Conservation (phyloP, 257 asterid genomes). For the Cinchona pubescens region DNA sequence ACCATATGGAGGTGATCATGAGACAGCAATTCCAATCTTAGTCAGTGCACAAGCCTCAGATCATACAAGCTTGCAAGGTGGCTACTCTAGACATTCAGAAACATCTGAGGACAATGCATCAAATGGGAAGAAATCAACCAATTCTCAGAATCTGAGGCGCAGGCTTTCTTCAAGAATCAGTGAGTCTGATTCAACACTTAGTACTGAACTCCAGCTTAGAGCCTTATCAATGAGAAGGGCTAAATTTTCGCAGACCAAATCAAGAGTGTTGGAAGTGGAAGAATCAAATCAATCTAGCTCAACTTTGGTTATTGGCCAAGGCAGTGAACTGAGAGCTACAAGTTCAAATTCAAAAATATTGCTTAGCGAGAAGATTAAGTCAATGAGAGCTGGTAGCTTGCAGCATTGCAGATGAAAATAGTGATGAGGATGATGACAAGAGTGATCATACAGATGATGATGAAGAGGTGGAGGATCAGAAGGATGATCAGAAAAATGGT, state of each 20-base stretch:
- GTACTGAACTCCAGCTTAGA: not conserved
- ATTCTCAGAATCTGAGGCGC: constrained; percentile 15
- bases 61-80: constrained; percentile 1
- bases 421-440: not conserved
- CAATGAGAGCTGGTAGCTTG: constrained; percentile 10
- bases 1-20: constrained; percentile 14
- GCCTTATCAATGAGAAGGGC: not conserved
- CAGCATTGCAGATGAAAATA: not conserved
- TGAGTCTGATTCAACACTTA: constrained; percentile 3
- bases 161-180: constrained; percentile 3
- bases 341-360: not conserved
- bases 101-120: constrained; percentile 3
- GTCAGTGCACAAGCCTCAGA: not conserved
- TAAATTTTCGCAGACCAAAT: constrained; percentile 14
- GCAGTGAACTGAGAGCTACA: not conserved
- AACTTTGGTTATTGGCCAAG: not conserved
- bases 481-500: not conserved
- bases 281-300: constrained; percentile 1
- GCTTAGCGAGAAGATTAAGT: constrained; percentile 6
- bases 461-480: not conserved
- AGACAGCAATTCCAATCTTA: constrained; percentile 11
- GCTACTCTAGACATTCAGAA: not conserved
- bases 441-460: not conserved
- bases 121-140: not conserved
- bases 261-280: constrained; percentile 24